Evolutionary conservation across 805 yeast species (phyloP).

Genomic region (Metschnikowia similis): DNA sequence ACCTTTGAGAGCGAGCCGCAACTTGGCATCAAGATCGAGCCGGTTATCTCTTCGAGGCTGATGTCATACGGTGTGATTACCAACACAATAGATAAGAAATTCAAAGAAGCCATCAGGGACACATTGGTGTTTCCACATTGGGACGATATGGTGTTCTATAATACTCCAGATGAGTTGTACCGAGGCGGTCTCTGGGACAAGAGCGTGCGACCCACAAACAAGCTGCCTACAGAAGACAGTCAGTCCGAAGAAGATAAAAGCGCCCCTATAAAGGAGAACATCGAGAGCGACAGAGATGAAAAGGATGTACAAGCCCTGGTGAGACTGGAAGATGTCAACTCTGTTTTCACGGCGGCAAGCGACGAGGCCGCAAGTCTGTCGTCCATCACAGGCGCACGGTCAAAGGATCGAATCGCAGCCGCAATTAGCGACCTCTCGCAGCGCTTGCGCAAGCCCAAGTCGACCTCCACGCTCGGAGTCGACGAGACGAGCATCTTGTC

Average conservation of each 20-base stretch:
- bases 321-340: background rate
- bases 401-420: slow-evolving; percentile 6
- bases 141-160: slow-evolving; percentile 79
- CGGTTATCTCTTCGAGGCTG: slow-evolving; percentile 83
- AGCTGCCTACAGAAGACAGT: background rate
- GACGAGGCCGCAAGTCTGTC: background rate
- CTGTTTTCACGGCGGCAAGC: background rate
- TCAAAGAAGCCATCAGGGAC: slow-evolving; percentile 74
- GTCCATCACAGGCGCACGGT: background rate
- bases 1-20: slow-evolving; percentile 77
- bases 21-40: slow-evolving; percentile 74
- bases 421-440: slow-evolving; percentile 15
- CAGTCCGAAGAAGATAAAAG: background rate
- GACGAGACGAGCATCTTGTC: slow-evolving; percentile 24
- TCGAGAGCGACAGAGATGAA: background rate
- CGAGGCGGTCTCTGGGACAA: slow-evolving; percentile 94
- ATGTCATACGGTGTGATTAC: slow-evolving; percentile 76
- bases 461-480: slow-evolving; percentile 20
- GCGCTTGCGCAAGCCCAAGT: slow-evolving; percentile 19
- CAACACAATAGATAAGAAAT: slow-evolving; percentile 69
- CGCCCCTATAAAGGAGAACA: background rate
- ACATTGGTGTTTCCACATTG: slow-evolving; percentile 80
- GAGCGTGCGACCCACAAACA: background rate
- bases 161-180: slow-evolving; percentile 63
- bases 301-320: background rate